Conservation (phyloP, 805 yeast species). For the Ogataea chonburiensis region DNA sequence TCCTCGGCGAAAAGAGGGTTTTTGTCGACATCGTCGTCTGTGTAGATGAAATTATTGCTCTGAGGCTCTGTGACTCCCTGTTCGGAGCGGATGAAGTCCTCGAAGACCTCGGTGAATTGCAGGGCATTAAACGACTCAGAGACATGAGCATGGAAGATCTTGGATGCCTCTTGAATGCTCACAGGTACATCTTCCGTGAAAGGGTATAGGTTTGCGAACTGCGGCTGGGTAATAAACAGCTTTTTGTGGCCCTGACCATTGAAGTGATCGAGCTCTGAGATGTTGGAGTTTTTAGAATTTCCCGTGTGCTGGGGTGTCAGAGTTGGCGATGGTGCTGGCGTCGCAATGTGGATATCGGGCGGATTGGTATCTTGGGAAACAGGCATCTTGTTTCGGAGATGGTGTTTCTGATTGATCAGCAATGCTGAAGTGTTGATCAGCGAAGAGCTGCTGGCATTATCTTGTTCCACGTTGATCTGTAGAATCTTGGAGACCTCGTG, state of each 20-base stretch:
- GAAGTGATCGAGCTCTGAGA: conserved; percentile 31
- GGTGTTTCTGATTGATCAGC: conserved; percentile 34
- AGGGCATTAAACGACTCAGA: conserved; percentile 64
- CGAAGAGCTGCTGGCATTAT: conserved; percentile 20
- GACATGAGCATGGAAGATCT: conserved; percentile 59
- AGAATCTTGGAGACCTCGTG: conserved; percentile 45
- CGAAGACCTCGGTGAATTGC: conserved; percentile 72
- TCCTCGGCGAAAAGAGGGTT: conserved; percentile 39
- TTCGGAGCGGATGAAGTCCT: conserved; percentile 69
- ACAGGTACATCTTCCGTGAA: conserved; percentile 49
- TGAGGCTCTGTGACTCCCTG: conserved; percentile 18
- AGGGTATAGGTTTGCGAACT: conserved; percentile 35
- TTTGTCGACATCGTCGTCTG: conserved; percentile 29
- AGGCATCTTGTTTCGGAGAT: conserved; percentile 33
- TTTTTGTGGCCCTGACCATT: conserved; percentile 34
- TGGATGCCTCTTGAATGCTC: conserved; percentile 78
- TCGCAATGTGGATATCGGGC: conserved; percentile 65
- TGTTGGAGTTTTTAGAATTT: conserved; percentile 25
- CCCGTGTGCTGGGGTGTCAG: conserved; percentile 46
- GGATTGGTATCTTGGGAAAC: conserved; percentile 32
- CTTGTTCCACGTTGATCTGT: conserved; percentile 33
- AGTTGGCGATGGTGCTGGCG: conserved; percentile 87
- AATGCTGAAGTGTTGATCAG: conserved; percentile 29
- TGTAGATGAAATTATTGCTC: conserved; percentile 18
- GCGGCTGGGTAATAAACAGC: conserved; percentile 34